Base-by-base conservation (phyloP, 73 alveolate genomes). In the Tetrahymena malaccensis region DNA sequence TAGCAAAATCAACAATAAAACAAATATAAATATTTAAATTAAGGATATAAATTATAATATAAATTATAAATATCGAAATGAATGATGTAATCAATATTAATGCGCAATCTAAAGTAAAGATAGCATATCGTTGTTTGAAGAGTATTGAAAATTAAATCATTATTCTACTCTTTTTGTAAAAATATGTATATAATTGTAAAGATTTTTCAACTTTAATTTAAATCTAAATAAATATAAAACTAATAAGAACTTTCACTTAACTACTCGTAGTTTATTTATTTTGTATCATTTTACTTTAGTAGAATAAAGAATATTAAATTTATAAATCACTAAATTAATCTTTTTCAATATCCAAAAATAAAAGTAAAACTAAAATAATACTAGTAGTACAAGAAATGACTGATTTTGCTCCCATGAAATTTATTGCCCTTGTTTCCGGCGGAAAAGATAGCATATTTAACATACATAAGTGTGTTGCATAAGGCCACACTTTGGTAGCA, bases 401-500 rank as follows among this genome's bases (percentile, higher is more conserved):
- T 70, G 89, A 70, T 33, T 25, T 27, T 22, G 38, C 34, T 4
- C 55, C 55, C 58, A 96, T 96, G 97, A 96, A 96, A 94, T 95
- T 96, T 44, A 89, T 96, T 34, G 97, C 96, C 55, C 83, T 96
- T 0, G 93, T 96, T 44, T 94, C 96, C 37, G 97, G 97, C 27
- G 98, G 98, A 31, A 96, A 96, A 84, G 97, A 96, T 93, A 96
- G 97, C 7, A 38, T 99, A 85, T 98, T 95, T 94, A 98, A 98
- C 93, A 96, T 97, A 15, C 96, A 97, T 93, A 96, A 98, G 97
- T 98, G 99, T 83, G 94, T 98, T 34, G 94, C 97, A 35, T 94
- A 97, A 50, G 99, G 99, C 0, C 99, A 98, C 94, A 98, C 97
- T 97, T 96, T 98, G 56, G 97, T 98, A 11, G 98, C 99, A 19